Conservation (phyloP, 1,139 yeast genomes). For the Nakaseomyces kungkrabaensis region DNA sequence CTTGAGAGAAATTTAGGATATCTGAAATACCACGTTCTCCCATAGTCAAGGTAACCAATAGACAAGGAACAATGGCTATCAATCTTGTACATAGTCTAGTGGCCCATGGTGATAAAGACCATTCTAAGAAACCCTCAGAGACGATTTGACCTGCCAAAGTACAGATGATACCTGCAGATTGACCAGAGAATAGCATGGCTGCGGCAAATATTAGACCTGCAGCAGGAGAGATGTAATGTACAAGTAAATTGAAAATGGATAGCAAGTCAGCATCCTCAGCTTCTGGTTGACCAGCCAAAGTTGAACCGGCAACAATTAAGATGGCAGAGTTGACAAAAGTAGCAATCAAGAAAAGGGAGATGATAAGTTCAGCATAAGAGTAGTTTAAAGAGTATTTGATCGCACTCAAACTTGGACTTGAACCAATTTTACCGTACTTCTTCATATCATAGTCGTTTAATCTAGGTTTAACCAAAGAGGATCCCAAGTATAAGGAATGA, state of each 20-base stretch:
- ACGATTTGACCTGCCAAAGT: slow-evolving; percentile 97
- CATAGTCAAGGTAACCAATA: slow-evolving; percentile 61
- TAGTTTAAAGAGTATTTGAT: slow-evolving; percentile 59
- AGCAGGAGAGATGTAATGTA: slow-evolving; percentile 67
- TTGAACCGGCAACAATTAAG: slow-evolving; percentile 76
- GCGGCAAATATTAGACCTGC: slow-evolving; percentile 90
- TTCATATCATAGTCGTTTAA: slow-evolving; percentile 69
- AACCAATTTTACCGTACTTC: slow-evolving; percentile 32
- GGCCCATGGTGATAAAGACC: slow-evolving; percentile 81
- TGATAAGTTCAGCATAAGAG: slow-evolving; percentile 65
- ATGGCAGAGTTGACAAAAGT: slow-evolving; percentile 80
- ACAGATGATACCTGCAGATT: slow-evolving; percentile 96
- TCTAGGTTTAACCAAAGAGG: slow-evolving; percentile 88
- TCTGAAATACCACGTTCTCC: slow-evolving; percentile 82
- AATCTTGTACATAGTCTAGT: slow-evolving; percentile 76
- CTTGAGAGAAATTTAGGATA: slow-evolving; percentile 80
- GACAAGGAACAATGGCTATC: slow-evolving; percentile 82
- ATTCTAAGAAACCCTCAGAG: slow-evolving; percentile 80
- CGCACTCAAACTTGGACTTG: slow-evolving; percentile 57
- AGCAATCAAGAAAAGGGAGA: slow-evolving; percentile 71
- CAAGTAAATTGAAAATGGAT: slow-evolving; percentile 69
- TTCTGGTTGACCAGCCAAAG: slow-evolving; percentile 54
- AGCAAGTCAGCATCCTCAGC: slow-evolving; percentile 82
- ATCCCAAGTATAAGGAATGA: slow-evolving; percentile 82
- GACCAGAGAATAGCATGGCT: slow-evolving; percentile 91